These are phyloP conservation scores for Drechslerella dactyloides DNA, from an alignment of 2,329 filamentous ascomycete genomes.

Conservation along the genomic window DNA sequence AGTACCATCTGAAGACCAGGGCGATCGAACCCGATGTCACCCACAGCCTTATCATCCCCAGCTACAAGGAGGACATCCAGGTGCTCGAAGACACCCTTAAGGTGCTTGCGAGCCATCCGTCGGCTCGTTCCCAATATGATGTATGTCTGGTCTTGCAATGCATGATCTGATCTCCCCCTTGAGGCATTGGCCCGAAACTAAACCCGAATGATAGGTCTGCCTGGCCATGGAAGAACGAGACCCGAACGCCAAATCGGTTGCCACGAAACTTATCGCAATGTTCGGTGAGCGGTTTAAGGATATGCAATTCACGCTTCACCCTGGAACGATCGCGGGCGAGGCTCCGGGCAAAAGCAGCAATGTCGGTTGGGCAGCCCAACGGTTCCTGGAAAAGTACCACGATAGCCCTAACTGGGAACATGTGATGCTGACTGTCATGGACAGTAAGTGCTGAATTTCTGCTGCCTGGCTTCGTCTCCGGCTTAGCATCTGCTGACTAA, in stretches of 20 bases:
- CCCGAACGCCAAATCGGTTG: constrained; percentile 67
- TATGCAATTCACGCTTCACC: constrained; percentile 73
- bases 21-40: constrained; percentile 62
- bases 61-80: constrained; percentile 75
- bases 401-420: constrained; percentile 63
- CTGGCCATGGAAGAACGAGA: constrained; percentile 77
- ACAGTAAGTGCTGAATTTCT: constrained; percentile 64
- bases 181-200: constrained; percentile 43
- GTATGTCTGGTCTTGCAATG: constrained; percentile 62
- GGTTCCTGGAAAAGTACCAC: constrained; percentile 68
- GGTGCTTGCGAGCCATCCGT: constrained; percentile 71
- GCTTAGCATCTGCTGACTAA: constrained; percentile 55
- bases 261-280: constrained; percentile 67
- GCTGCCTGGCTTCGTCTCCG: not conserved
- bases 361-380: constrained; percentile 72
- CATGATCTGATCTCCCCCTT: constrained; percentile 3
- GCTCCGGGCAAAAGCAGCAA: constrained; percentile 78
- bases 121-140: constrained; percentile 70
- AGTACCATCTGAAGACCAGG: constrained; percentile 61
- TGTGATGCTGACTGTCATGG: constrained; percentile 73
- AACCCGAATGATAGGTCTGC: constrained; percentile 65
- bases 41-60: constrained; percentile 73
- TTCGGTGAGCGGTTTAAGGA: constrained; percentile 71
- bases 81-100: constrained; percentile 72
- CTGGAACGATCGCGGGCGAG: constrained; percentile 70